Percentiles rank a stretch among this genome's conserved stretches.
phyloP scores from a whole-genome alignment of 495 filamentous ascomycete species.

The Annulohypoxylon bovei region DNA sequence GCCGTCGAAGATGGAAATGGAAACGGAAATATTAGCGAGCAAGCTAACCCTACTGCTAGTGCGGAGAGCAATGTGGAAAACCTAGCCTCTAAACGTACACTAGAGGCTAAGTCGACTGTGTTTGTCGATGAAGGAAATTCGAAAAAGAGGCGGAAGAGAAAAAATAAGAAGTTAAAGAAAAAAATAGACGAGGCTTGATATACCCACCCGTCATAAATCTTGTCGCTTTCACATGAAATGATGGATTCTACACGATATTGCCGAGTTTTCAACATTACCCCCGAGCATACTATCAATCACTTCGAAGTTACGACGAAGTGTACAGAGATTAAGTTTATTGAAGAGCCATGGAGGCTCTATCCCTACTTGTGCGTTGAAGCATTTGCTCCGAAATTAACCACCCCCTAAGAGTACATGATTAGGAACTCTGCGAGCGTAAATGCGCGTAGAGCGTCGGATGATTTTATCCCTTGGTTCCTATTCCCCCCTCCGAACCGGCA shows the following conservation, averaged over 20 bases:
- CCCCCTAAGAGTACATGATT: conserved; percentile 43
- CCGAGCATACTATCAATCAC: not conserved
- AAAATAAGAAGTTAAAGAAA: conserved; percentile 50
- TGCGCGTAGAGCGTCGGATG: conserved; percentile 20
- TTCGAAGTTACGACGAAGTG: conserved; percentile 17
- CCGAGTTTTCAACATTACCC: not conserved
- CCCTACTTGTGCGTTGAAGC: conserved; percentile 16
- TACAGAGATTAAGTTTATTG: conserved; percentile 25
- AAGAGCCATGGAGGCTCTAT: conserved; percentile 13
- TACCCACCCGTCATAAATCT: not conserved
- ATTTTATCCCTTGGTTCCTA: conserved; percentile 2
- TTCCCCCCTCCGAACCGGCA: conserved; percentile 13
- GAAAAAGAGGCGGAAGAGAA: conserved; percentile 65
- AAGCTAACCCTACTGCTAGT: not conserved
- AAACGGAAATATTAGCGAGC: not conserved
- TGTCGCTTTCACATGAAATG: not conserved
- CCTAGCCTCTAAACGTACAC: not conserved
- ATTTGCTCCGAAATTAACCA: conserved; percentile 23
- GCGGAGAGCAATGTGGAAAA: conserved; percentile 7
- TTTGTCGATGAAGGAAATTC: conserved; percentile 55
- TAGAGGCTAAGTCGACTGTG: conserved; percentile 10
- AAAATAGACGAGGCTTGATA: conserved; percentile 30
- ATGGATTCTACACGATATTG: not conserved
- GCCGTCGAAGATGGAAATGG: conserved; percentile 3
- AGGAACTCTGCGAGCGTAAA: conserved; percentile 32